A percentile compares a stretch with the other conserved stretches of the same genome.
phyloP scores from a whole-genome alignment of 495 filamentous ascomycete genomes.

The Bathelium albidoporum region DNA sequence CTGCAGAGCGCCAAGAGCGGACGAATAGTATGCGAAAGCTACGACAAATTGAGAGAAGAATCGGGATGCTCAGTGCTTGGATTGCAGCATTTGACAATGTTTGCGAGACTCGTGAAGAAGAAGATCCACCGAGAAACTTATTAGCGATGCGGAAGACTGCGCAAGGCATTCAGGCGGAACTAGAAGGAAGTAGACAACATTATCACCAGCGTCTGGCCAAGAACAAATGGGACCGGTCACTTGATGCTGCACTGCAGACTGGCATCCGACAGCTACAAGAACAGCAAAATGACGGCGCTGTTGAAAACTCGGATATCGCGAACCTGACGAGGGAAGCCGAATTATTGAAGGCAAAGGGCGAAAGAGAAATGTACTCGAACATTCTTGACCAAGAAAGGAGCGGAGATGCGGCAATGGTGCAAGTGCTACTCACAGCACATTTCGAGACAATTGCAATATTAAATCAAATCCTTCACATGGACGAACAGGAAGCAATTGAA shows the following conservation, averaged over 20 bases:
- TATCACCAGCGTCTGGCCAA: constrained; percentile 72
- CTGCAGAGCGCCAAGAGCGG: constrained; percentile 69
- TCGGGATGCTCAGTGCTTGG: constrained; percentile 77
- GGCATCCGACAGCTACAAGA: constrained; percentile 67
- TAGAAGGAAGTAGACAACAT: constrained; percentile 81
- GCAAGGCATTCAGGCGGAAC: constrained; percentile 72
- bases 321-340: constrained; percentile 74
- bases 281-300: constrained; percentile 47
- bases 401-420: constrained; percentile 65
- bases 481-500: constrained; percentile 68
- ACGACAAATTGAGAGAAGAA: constrained; percentile 73
- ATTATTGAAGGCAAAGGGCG: constrained; percentile 69
- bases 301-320: constrained; percentile 59
- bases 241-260: constrained; percentile 81
- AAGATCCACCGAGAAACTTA: constrained; percentile 55
- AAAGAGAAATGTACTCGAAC: constrained; percentile 66
- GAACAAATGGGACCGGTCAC: constrained; percentile 71
- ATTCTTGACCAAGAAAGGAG: constrained; percentile 75
- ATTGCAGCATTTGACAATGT: constrained; percentile 83
- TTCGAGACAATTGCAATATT: constrained; percentile 82
- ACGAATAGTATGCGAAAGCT: constrained; percentile 70
- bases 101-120: constrained; percentile 57
- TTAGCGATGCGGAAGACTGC: constrained; percentile 76
- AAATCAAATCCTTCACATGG: constrained; percentile 67
- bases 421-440: constrained; percentile 76